phyloP scores from a whole-genome alignment of 305 asterid species.

The Ajuga reptans region DNA sequence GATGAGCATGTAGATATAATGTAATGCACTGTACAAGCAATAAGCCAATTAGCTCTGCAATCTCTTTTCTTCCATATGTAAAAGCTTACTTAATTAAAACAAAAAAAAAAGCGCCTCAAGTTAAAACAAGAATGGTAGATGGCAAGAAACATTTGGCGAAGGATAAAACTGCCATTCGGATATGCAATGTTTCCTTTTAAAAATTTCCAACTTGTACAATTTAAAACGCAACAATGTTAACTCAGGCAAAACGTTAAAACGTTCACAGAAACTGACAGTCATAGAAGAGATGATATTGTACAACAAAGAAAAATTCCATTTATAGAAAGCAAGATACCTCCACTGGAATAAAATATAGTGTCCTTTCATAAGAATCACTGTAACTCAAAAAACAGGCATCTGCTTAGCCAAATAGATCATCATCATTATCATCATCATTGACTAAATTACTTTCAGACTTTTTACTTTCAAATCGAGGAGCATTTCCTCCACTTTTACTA shows the following conservation, averaged over 20 bases:
- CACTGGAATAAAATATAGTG: constrained; percentile 20
- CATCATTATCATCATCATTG: constrained; percentile 34
- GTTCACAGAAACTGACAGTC: constrained; percentile 17
- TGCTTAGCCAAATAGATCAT: constrained; percentile 82
- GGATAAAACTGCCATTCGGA: background rate
- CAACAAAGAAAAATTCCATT: constrained; percentile 34
- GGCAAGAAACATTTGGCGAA: background rate
- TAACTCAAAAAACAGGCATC: constrained; percentile 18
- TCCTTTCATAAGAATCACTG: constrained; percentile 19
- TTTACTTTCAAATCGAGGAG: constrained; percentile 26
- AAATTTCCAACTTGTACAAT: constrained; percentile 23
- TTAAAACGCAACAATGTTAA: constrained; percentile 15
- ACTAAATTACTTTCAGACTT: constrained; percentile 29
- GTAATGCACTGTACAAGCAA: background rate
- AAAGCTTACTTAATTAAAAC: background rate
- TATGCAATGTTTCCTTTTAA: constrained; percentile 13
- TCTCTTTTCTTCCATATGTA: background rate
- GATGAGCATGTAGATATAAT: background rate
- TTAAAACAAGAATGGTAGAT: background rate
- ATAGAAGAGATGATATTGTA: constrained; percentile 22
- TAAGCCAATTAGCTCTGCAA: background rate
- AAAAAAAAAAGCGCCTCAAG: background rate
- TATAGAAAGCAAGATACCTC: constrained; percentile 27
- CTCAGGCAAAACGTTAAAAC: constrained; percentile 1
- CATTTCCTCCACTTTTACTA: constrained; percentile 32